Evolutionary conservation across 495 filamentous ascomycete genomes (phyloP).

Genomic region (Lineolata rhizophorae): DNA sequence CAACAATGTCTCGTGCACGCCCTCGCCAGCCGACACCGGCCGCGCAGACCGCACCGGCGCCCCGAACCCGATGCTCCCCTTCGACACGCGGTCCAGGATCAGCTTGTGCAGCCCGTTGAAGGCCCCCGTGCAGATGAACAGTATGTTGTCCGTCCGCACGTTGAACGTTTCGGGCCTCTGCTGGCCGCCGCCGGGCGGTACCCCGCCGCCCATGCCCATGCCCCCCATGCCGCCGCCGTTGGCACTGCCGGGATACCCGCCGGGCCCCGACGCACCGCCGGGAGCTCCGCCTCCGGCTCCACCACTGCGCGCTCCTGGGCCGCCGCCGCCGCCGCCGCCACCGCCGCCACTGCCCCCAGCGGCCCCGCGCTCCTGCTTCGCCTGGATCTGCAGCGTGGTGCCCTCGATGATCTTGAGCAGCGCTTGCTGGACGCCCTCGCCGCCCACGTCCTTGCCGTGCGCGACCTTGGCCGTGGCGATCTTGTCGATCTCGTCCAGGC

Average conservation of each 20-base stretch:
- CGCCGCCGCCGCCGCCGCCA: not conserved
- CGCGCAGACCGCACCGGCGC: slow-evolving; percentile 40
- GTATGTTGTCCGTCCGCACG: slow-evolving; percentile 82
- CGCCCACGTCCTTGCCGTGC: slow-evolving; percentile 66
- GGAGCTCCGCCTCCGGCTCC: slow-evolving; percentile 5
- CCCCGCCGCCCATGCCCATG: slow-evolving; percentile 6
- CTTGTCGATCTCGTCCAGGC: slow-evolving; percentile 92
- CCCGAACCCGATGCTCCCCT: slow-evolving; percentile 81
- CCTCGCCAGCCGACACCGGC: slow-evolving; percentile 3
- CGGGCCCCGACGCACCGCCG: not conserved
- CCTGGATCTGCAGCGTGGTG: slow-evolving; percentile 71
- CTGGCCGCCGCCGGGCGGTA: slow-evolving; percentile 3
- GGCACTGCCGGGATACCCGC: not conserved
- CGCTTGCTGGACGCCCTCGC: slow-evolving; percentile 90
- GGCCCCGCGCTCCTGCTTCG: slow-evolving; percentile 53
- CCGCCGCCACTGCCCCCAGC: slow-evolving; percentile 12
- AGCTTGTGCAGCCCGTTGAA: slow-evolving; percentile 86
- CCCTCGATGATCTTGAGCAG: slow-evolving; percentile 91
- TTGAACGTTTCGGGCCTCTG: slow-evolving; percentile 69
- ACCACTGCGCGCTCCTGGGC: no score
- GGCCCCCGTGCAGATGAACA: slow-evolving; percentile 90
- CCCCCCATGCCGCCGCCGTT: slow-evolving; percentile 25
- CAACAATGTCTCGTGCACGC: slow-evolving; percentile 26
- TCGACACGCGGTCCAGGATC: slow-evolving; percentile 64
- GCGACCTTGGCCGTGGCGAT: slow-evolving; percentile 52